Evolutionary conservation across 2,329 filamentous ascomycete species (phyloP), one percentile per base, ranked within the genome.

Genomic region (Cytospora piceae): DNA sequence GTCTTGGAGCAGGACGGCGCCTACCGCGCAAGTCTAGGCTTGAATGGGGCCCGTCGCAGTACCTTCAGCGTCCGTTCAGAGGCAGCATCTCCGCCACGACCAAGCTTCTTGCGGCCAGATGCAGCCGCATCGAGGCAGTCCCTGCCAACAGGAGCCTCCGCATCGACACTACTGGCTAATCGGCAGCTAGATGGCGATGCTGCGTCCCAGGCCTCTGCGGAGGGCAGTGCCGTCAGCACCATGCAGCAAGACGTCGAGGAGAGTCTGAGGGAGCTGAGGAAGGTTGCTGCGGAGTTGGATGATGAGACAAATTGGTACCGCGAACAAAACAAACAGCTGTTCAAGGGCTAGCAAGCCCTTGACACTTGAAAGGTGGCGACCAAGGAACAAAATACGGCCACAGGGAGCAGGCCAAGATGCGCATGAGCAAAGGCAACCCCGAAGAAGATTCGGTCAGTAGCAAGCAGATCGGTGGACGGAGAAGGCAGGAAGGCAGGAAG

Each of bases 221-320:
- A 67, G 80, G 84, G n/a, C 79, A 82, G 57, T 83, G 82, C 67
- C 70, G n/a, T 61, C 46, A 54, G 72, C 70, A 58, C 65, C 60
- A 64, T 72, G 71, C 71, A 70, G 73, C 60, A 77, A 77, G 69
- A 65, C 12, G 61, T 69, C 24, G 70, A 75, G 65, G 75, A 77
- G 34, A 76, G 81, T 20, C 76, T 83, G 55, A 73, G 70, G 39
- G 80, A 83, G 68, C 76, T 83, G 51, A 75, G 75, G 46, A 74
- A 75, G 59, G 74, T 80, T 69, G 76, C 79, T 17, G 74, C 78
- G 64, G 80, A 82, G 64, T 76, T 84, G 73, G 79, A 83, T 67
- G 77, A 82, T 68, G 80, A 77, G 20, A 76, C 76, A n/a, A 74
- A 76, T 24, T 84, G 82, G 82, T 82, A 80, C 70, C 75, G 73